Conservation (phyloP, 257 asterid genomes). For the Primulina tabacum region DNA sequence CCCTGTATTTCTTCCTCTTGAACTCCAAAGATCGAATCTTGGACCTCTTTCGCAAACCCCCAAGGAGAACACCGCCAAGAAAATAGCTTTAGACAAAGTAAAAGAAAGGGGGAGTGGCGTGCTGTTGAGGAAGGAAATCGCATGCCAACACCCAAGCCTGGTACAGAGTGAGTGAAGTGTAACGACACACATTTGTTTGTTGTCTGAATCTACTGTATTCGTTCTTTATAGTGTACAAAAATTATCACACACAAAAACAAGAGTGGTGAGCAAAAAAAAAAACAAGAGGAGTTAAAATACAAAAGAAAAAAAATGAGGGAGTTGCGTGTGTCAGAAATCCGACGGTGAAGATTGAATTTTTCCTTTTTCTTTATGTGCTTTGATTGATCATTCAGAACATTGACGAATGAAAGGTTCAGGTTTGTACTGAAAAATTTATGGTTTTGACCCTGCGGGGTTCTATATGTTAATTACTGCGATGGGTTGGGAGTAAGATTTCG, state of each 20-base stretch:
- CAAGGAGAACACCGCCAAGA: slow-evolving; percentile 15
- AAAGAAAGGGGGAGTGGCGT: slow-evolving; percentile 9
- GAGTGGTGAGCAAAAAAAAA: background rate
- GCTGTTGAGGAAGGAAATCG: slow-evolving; percentile 8
- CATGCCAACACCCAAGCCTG: slow-evolving; percentile 1
- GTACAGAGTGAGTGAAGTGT: slow-evolving; percentile 5
- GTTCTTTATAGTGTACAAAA: background rate
- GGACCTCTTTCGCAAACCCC: slow-evolving; percentile 21
- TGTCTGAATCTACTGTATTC: slow-evolving; percentile 10
- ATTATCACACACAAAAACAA: background rate
- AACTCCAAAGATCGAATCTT: slow-evolving; percentile 39
- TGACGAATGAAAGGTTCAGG: slow-evolving; percentile 5
- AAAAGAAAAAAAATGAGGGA: background rate
- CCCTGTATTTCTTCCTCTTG: slow-evolving; percentile 19
- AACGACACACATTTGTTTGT: slow-evolving; percentile 3
- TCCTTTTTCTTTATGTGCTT: background rate
- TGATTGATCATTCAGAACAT: slow-evolving; percentile 1
- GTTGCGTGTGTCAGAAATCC: slow-evolving; percentile 20
- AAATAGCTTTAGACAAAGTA: slow-evolving; percentile 1
- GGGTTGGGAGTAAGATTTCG: background rate
- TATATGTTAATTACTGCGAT: background rate
- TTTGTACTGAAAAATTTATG: slow-evolving; percentile 11
- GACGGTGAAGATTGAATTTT: slow-evolving; percentile 33
- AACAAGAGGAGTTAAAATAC: no score
- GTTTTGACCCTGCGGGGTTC: slow-evolving; percentile 17